Base-by-base conservation (phyloP, 495 filamentous ascomycete genomes). In the Neohortaea acidophila region DNA sequence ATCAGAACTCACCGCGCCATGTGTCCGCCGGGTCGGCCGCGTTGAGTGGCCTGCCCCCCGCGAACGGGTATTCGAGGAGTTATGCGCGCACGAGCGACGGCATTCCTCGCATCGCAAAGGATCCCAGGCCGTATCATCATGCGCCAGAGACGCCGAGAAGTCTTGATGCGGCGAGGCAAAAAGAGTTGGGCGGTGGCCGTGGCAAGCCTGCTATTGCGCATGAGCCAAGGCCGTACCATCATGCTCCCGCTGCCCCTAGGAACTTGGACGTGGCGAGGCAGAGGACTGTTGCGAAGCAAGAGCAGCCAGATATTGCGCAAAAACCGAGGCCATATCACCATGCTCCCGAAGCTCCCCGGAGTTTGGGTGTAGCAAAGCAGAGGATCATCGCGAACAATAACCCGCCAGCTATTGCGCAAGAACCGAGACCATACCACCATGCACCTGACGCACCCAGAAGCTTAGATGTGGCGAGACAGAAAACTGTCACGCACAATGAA, bases 11-110 rank as follows among this genome's bases (percentile, higher is more conserved):
- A n/a, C n/a, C n/a, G n/a, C n/a, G 29, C 20, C 32, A 30, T 11
- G 34, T 33, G 12, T 30, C 35, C 1, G 33, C 34, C 19, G 41
- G 34, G 6, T n/a, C n/a, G n/a, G n/a, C n/a, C n/a, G n/a, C n/a
- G n/a, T n/a, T n/a, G n/a, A n/a, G n/a, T n/a, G n/a, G n/a, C n/a
- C n/a, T n/a, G n/a, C n/a, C n/a, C n/a, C n/a, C n/a, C n/a, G n/a
- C n/a, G n/a, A n/a, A n/a, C n/a, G n/a, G n/a, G n/a, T n/a, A n/a
- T n/a, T n/a, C n/a, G n/a, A n/a, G n/a, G n/a, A n/a, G n/a, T n/a
- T n/a, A n/a, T n/a, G n/a, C n/a, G n/a, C n/a, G n/a, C n/a, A n/a
- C n/a, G n/a, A n/a, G n/a, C n/a, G n/a, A n/a, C n/a, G n/a, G n/a
- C n/a, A n/a, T n/a, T n/a, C n/a, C n/a, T n/a, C n/a, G n/a, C n/a